phyloP scores from a whole-genome alignment of 306 rosid species.

The Chamaecrista fasciculata region DNA sequence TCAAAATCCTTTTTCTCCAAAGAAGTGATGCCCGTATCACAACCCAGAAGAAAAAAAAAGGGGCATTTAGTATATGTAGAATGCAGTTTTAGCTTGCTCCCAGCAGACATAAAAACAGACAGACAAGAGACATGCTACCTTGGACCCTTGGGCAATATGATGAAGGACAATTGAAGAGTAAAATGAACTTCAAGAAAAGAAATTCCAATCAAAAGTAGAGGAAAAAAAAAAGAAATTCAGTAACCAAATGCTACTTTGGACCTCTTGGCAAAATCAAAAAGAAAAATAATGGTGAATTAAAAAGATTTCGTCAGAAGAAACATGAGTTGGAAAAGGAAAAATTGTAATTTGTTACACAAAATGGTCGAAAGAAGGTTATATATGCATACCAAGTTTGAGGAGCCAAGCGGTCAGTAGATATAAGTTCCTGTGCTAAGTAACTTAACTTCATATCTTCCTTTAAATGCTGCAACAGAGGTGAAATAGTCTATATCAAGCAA shows the following conservation, averaged over 20 bases:
- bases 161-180: neutral
- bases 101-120: neutral
- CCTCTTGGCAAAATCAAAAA: neutral
- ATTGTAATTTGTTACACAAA: neutral
- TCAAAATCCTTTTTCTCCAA: neutral
- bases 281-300: neutral
- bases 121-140: neutral
- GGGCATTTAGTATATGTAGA: neutral
- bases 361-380: conserved; percentile 40
- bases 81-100: neutral
- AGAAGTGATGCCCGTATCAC: conserved; percentile 2
- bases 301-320: neutral
- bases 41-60: neutral
- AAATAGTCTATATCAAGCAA: conserved; percentile 30
- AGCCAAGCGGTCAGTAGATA: conserved; percentile 90
- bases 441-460: conserved; percentile 98
- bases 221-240: neutral
- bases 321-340: neutral
- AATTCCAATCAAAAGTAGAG: neutral
- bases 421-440: conserved; percentile 88
- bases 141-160: conserved; percentile 9
- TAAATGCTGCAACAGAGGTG: conserved; percentile 72
- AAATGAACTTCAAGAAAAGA: neutral
- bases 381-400: conserved; percentile 92
- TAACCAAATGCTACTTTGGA: neutral